Base-by-base conservation (phyloP, 345 rosid genomes). In the Citropsis articulata region DNA sequence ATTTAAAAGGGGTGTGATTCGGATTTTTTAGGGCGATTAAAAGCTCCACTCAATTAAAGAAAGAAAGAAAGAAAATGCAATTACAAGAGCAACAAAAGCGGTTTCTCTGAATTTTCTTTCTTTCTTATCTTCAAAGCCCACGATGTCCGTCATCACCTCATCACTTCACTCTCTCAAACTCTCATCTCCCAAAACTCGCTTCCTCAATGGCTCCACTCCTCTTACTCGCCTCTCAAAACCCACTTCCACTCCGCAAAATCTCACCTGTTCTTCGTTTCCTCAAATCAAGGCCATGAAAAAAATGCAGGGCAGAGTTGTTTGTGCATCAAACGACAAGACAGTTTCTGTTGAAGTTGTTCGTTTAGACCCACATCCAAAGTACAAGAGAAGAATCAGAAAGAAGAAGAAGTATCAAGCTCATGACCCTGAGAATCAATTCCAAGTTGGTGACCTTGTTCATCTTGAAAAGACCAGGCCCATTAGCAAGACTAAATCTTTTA, bases 381-480 rank as follows among this genome's bases (percentile, higher is more conserved):
- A 95, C 91, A 89, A 88, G 87, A 91, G 95, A 61, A 88, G 95
- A 71, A 89, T 95, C 8, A 84, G 95, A 85, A 91, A 74, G 89
- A 94, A 93, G 98, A 91, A 91, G 91, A 93, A 90, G 93, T 91
- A 77, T 88, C 98, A 92, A 77, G 98, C 91, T 57, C 98, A 95
- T 82, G 98, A 95, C 93, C 94, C 91, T 1, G 95, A 90, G 2
- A 93, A 92, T 85, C 81, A 79, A 77, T 93, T 93, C 85, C 64
- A 91, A 82, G 91, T 95, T 56, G 98, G 97, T 10, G 98, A 95
- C 73, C 13, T 80, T 2, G 98, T 93, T 64, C 89, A 84, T 87
- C 95, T 95, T 66, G 89, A 89, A 69, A 85, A 83, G 83, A 75
- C 95, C 83, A 88, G 86, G 42, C 97, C 98, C 84, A 92, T 95